Evolutionary conservation across 805 yeast genomes (phyloP), one percentile per base, ranked within the genome.

Genomic region (Isabelozyma rhagii): DNA sequence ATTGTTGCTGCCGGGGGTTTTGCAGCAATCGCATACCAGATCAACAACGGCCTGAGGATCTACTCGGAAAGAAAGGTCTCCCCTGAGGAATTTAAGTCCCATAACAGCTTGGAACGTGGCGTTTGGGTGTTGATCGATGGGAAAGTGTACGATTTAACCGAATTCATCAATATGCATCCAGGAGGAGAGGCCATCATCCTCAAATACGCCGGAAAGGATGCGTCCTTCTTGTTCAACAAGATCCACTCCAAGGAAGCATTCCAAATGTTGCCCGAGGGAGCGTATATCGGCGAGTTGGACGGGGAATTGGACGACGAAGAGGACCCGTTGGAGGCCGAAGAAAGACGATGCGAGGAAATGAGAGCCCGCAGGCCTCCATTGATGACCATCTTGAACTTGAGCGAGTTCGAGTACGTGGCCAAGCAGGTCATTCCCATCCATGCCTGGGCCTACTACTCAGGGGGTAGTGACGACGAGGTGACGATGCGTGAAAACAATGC

Each of bases 191-290:
- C 58, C 13, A 70, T 78, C 14, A 68, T 80, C 29, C 55, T 76
- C 44, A 64, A 63, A 29, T 67, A 68, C 53, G 82, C 80, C 9
- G 92, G 92, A 18, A 82, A 79, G 51, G 91, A 87, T 57, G 83
- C 79, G 6, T 68, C 80, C 25, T 51, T 55, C 31, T 62, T 66
- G 25, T 60, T 61, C 51, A 68, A 72, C 62, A 71, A 69, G 58
- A 73, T 73, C 61, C 82, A 77, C 59, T 54, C 61, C 2, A 55
- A 51, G n/a, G 54, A 53, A 27, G 50, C 55, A 21, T 49, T 64
- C 18, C 55, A 55, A 13, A 53, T 53, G 45, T 51, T 63, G 8
- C 49, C 58, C 8, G 55, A 53, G 6, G 60, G 57, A 9, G 46
- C 56, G 10, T 55, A 59, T 41, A 41, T 60, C 41, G 68, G 68